Evolutionary conservation across 495 filamentous ascomycete species (phyloP), one percentile per base, ranked within the genome.

Genomic region (Rostrohypoxylon terebratum): DNA sequence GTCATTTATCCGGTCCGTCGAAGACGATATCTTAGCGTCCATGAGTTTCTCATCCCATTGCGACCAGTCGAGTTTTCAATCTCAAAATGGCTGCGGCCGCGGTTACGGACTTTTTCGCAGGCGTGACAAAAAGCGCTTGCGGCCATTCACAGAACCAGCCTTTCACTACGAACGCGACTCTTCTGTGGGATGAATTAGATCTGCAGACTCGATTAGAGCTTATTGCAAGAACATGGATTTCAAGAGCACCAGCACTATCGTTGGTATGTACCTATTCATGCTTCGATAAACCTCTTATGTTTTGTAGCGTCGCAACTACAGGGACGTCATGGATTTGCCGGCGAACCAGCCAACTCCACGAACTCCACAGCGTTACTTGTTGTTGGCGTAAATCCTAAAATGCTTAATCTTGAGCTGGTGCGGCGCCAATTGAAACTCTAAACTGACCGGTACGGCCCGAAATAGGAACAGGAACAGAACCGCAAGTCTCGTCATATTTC

Each of bases 71-170:
- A 78, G 75, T 68, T 76, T 74, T 68, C 66, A 81, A 75, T 78
- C 67, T 78, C 82, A 82, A 54, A 59, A 85, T 85, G 83, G 82
- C 83, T 66, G 76, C 81, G 53, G 76, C 77, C 72, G 75, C 77
- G 63, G 77, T 80, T 75, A 50, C 79, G 66, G 72, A 75, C 63
- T 62, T 72, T 53, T 74, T 65, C 77, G 73, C 74, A 60, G 66
- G 54, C 74, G 81, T 77, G 79, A 71, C 67, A 71, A 75, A 54
- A 77, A 66, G 62, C 51, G 71, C 48, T 44, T 74, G 68, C 77
- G 73, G 75, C 36, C 73, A 48, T 59, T 53, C 42, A 62, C 62
- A 69, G 66, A 67, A 10, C 69, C 75, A 4, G 67, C 77, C 38
- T 78, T 75, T 68, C 77, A 68, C 34, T 64, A 70, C 36, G 71